Base-by-base conservation (phyloP, 78 protist species). In the Guillardia theta region DNA sequence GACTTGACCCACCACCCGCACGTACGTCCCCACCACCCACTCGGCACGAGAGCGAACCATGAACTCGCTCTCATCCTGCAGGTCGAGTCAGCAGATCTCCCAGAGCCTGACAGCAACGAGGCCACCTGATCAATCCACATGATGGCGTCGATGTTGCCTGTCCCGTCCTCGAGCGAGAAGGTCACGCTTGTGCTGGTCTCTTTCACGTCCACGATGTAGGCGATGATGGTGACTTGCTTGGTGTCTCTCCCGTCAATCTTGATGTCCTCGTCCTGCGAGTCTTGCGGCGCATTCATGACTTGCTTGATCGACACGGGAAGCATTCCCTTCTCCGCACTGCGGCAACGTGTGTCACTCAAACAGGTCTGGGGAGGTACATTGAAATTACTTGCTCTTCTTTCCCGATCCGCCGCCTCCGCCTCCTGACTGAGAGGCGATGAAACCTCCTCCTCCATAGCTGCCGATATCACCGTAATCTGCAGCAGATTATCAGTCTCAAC, bases 251-350 rank as follows among this genome's bases (percentile, higher is more conserved):
- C 90, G 50, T 80, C 90, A 21, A 80, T 30, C 90, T 27, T 4
- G 50, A n/a, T 27, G 39, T 24, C 58, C 37, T 39, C 90, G 10
- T 80, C 90, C 45, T 15, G 90, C 4, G 36, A 19, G 12, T 80
- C 90, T 53, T 80, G 90, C 18, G 50, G 21, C 54, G 54, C 45
- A 12, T 80, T 45, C 45, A 80, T 30, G 36, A 80, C 30, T 33
- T 80, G 90, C 50, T 80, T 80, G 90, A 80, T 80, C 18, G 90
- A 45, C 27, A 80, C 90, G 0, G 90, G 90, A n/a, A 10, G 90
- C 22, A 80, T 27, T 3, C 87, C 33, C 87, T 70, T 70, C 27
- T 70, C 87, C 70, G 39, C 70, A 30, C 70, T 24, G 39, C 70
- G 21, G 70, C 6, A 58, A 58, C n/a, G n/a, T n/a, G n/a, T n/a